Percentiles rank a stretch among this genome's conserved stretches.
Conservation (phyloP, 2,329 filamentous ascomycete genomes). For the Penicillium brasilianum region DNA sequence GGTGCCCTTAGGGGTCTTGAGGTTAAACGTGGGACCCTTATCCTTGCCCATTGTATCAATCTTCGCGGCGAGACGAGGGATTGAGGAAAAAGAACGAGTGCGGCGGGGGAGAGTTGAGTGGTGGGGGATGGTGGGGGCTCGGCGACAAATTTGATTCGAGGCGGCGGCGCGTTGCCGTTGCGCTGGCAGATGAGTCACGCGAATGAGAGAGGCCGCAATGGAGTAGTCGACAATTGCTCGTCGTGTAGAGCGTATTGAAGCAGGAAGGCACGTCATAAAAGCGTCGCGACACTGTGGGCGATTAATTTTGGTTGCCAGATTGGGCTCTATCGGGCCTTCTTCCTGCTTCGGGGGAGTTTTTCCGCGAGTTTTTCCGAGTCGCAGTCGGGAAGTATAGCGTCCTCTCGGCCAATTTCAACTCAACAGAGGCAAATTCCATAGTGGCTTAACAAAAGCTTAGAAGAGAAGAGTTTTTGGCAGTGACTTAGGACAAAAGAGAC, state of each 20-base stretch:
- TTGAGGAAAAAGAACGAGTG: slow-evolving; percentile 34
- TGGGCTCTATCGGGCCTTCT: slow-evolving; percentile 22
- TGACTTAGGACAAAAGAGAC: too few relatives aligned
- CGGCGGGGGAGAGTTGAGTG: slow-evolving; percentile 34
- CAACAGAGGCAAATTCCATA: not conserved
- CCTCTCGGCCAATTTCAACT: too few relatives aligned
- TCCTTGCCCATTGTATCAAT: slow-evolving; percentile 42
- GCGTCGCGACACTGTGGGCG: slow-evolving; percentile 20
- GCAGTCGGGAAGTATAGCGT: not conserved
- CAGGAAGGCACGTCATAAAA: slow-evolving; percentile 40
- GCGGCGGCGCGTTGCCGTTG: slow-evolving; percentile 26
- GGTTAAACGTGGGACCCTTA: slow-evolving; percentile 59
- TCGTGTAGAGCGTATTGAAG: slow-evolving; percentile 35
- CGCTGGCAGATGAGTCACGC: slow-evolving; percentile 27
- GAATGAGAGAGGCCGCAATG: slow-evolving; percentile 21
- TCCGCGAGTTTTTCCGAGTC: slow-evolving; percentile 28
- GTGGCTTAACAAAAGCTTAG: not conserved
- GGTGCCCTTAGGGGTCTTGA: slow-evolving; percentile 91
- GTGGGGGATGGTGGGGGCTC: slow-evolving; percentile 37
- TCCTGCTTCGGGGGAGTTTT: slow-evolving; percentile 22
- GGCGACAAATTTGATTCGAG: slow-evolving; percentile 37
- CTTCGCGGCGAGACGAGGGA: slow-evolving; percentile 20
- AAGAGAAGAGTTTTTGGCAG: too few relatives aligned
- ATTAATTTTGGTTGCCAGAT: slow-evolving; percentile 21
- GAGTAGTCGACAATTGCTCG: slow-evolving; percentile 35